A percentile compares a stretch with the other conserved stretches of the same genome.
phyloP scores from a whole-genome alignment of 2,329 filamentous ascomycete genomes.

The Cercospora berteroae region DNA sequence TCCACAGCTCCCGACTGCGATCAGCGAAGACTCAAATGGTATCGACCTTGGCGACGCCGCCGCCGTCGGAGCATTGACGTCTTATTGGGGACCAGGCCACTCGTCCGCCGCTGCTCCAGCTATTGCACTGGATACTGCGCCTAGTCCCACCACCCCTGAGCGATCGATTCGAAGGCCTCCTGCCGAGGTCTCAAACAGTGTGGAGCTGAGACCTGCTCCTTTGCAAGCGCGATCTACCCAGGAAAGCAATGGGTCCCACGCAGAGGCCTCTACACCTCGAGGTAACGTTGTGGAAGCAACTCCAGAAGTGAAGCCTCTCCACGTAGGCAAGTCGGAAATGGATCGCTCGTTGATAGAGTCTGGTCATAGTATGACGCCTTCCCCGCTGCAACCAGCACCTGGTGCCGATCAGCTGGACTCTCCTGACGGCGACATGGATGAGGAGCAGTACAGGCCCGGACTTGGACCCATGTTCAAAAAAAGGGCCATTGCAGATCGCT shows the following conservation, averaged over 20 bases:
- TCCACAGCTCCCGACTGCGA: constrained; percentile 13
- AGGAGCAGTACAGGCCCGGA: constrained; percentile 64
- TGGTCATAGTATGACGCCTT: constrained; percentile 8
- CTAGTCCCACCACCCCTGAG: constrained; percentile 27
- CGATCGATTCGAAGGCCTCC: constrained; percentile 26
- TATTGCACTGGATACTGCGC: constrained; percentile 9
- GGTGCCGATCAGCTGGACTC: constrained; percentile 20
- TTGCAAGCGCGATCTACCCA: constrained; percentile 23
- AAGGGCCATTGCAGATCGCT: constrained; percentile 66
- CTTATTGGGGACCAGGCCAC: constrained; percentile 30
- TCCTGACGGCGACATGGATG: constrained; percentile 24
- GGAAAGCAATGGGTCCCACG: constrained; percentile 8
- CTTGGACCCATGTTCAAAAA: constrained; percentile 88
- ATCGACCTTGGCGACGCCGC: constrained; percentile 29
- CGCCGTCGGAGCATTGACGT: constrained; percentile 28
- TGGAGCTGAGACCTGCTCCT: constrained; percentile 36
- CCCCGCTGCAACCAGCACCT: constrained; percentile 11
- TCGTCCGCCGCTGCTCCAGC: constrained; percentile 6
- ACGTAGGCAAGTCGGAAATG: constrained; percentile 23
- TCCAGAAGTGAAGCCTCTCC: constrained; percentile 22
- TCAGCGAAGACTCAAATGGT: constrained; percentile 27
- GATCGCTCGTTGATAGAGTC: constrained; percentile 18
- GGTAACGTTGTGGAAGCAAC: constrained; percentile 4
- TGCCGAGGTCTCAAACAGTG: constrained; percentile 21
- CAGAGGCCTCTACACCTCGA: neutral